These are phyloP conservation scores for Castanopsis chinensis DNA, from an alignment of 306 rosid species.

Conservation along the genomic window DNA sequence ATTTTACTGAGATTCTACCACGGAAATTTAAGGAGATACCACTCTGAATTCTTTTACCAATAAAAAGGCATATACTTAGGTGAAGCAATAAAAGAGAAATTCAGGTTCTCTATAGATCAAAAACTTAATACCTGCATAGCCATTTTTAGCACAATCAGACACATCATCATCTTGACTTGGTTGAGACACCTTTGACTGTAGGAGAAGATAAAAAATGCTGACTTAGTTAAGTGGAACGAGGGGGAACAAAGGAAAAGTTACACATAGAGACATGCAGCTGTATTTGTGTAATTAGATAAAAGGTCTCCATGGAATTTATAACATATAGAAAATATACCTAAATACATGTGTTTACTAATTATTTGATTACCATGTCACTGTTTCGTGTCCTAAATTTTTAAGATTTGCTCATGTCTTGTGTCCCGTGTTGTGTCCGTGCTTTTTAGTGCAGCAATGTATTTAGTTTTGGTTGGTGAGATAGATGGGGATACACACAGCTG, in stretches of 20 bases:
- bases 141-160: slow-evolving; percentile 78
- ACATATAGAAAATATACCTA: background rate
- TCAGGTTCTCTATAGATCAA: background rate
- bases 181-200: slow-evolving; percentile 49
- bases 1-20: background rate
- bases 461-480: too few relatives aligned
- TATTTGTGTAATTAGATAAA: background rate
- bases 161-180: slow-evolving; percentile 44
- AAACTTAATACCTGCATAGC: slow-evolving; percentile 71
- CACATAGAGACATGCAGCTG: background rate
- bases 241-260: background rate
- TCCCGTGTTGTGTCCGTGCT: too few relatives aligned
- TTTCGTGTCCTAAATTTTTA: too few relatives aligned
- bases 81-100: background rate
- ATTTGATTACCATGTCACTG: too few relatives aligned
- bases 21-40: background rate
- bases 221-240: background rate
- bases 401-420: too few relatives aligned
- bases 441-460: too few relatives aligned
- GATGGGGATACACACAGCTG: too few relatives aligned
- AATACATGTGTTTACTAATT: too few relatives aligned
- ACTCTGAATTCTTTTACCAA: slow-evolving; percentile 12
- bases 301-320: background rate
- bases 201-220: slow-evolving; percentile 16
- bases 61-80: background rate